Base-by-base conservation (phyloP, 2,329 filamentous ascomycete genomes). In the Aureobasidium melanogenum region DNA sequence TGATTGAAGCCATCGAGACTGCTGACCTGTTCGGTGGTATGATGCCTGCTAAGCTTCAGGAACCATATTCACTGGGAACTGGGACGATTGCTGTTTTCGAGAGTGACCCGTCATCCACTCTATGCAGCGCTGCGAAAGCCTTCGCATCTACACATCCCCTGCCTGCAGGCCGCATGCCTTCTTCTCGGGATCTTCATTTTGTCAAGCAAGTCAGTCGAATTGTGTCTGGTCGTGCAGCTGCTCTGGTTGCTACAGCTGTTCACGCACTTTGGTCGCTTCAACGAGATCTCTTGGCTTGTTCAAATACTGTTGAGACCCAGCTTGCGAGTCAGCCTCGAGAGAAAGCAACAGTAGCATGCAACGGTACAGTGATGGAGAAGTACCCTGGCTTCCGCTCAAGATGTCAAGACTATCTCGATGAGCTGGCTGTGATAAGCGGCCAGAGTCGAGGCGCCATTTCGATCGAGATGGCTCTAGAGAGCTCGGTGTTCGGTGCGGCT, bases 341-440 rank as follows among this genome's bases (percentile, higher is more conserved):
- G 28, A 38, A 14, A 52, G 30, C 48, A 32, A 76, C 76, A 43
- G 77, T 93, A n/a, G 87, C 87, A 3, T 92, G 87, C 73, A 91
- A 90, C 69, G 89, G 89, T 47, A 88, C 86, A 30, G 88, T 93
- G 54, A 85, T 92, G 56, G 88, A 92, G 73, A 86, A 87, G 67
- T 93, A 92, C 69, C 88, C 89, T 0, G 76, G 78, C 8, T 93
- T 91, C 71, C 77, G 82, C 24, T 73, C 72, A 34, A 79, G 76
- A 44, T 86, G 85, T 68, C 88, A 92, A 71, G 70, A 70, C 6
- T 84, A 85, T 66, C 74, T 92, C 50, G 78, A 90, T 67, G 75
- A 78, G 41, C 75, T 92, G 9, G 79, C 67, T 52, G 73, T 65
- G 62, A 70, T 68, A 70, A 54, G 75, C 70, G 63, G 78, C 66